phyloP scores from a whole-genome alignment of 495 filamentous ascomycete species.

The Penicillium roqueforti region DNA sequence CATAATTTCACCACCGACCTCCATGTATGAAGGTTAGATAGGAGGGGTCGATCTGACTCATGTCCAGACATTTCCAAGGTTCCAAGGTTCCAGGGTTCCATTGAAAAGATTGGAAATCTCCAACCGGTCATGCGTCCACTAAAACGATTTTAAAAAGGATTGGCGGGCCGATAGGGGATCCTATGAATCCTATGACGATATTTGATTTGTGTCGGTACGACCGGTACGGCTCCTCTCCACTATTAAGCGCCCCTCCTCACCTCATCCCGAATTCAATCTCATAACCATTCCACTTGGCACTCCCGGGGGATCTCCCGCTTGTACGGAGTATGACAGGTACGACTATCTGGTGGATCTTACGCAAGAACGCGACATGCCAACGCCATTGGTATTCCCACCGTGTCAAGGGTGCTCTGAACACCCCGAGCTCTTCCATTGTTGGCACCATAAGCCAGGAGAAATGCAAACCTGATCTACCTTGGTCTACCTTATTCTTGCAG shows the following conservation, averaged over 20 bases:
- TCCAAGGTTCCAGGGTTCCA: no score
- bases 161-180: neutral
- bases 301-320: constrained; percentile 10
- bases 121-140: constrained; percentile 21
- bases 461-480: neutral
- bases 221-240: neutral
- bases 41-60: no score
- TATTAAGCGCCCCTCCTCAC: neutral
- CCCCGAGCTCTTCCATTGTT: neutral
- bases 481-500: neutral
- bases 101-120: neutral
- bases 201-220: constrained; percentile 2
- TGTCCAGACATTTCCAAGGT: no score
- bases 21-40: no score
- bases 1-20: no score
- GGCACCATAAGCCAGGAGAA: neutral
- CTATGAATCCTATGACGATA: constrained; percentile 2
- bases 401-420: constrained; percentile 3
- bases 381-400: neutral
- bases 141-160: neutral
- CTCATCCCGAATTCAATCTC: neutral
- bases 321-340: constrained; percentile 13
- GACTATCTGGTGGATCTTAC: neutral
- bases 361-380: constrained; percentile 12
- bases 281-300: neutral